A percentile compares a stretch with the other conserved stretches of the same genome.
These are phyloP conservation scores for Fusarium virguliforme DNA, from an alignment of 2,329 filamentous ascomycete species.

Conservation along the genomic window DNA sequence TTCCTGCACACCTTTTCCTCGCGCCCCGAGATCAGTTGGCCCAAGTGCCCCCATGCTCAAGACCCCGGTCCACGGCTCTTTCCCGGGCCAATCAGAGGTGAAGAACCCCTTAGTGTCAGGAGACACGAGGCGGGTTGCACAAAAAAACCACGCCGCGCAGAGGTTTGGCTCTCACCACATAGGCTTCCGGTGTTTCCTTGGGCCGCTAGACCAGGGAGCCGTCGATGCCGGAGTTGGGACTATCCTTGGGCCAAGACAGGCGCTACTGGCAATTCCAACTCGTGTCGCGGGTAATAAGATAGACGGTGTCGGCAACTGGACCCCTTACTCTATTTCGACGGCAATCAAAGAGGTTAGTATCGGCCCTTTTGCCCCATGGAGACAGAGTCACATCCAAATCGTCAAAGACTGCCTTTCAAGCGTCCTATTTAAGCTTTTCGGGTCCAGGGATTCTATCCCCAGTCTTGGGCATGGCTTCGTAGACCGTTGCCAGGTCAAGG, in stretches of 20 bases:
- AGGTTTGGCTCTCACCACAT: neutral
- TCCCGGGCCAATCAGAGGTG: neutral
- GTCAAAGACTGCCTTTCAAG: neutral
- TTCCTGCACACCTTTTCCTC: neutral
- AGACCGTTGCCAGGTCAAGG: neutral
- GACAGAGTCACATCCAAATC: too few species aligned
- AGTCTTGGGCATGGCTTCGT: too few species aligned
- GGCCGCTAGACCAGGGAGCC: neutral
- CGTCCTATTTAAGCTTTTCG: neutral
- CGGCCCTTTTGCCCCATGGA: neutral
- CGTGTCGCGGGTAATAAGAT: constrained; percentile 1
- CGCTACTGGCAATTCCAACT: constrained; percentile 5
- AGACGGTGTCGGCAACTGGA: neutral
- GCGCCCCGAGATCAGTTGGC: neutral
- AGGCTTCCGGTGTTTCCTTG: constrained; percentile 5
- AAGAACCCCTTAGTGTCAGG: neutral
- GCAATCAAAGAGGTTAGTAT: neutral
- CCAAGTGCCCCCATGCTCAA: neutral
- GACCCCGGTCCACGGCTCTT: neutral
- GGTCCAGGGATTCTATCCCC: neutral
- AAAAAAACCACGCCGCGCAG: constrained; percentile 1
- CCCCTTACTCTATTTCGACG: constrained; percentile 3
- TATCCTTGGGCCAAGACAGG: neutral
- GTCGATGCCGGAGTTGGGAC: constrained; percentile 6
- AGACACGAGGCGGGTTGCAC: constrained; percentile 5